Evolutionary conservation across 2,329 filamentous ascomycete genomes (phyloP), one percentile per base, ranked within the genome.

Genomic region (Hymenoscyphus fructigenus): DNA sequence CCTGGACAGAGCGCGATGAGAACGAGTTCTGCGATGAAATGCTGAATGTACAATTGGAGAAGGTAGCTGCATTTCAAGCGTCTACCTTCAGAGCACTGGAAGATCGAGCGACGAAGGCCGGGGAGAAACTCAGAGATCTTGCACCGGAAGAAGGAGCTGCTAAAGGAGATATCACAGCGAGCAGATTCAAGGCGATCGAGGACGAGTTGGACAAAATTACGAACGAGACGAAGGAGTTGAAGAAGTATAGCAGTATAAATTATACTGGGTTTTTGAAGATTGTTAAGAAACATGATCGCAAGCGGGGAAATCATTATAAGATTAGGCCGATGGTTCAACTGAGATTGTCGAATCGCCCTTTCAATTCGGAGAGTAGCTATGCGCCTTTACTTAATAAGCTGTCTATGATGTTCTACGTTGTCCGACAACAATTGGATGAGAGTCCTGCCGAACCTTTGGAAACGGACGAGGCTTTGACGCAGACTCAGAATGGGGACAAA

Each of bases 231-330:
- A 94, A 90, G 76, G 91, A 96, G 81, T 85, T 99, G 71, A 95
- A 97, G 79, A 95, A 92, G 78, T 99, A 95, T 80, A 95, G 92
- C 78, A 91, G 90, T 69, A 89, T 97, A 81, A 99, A 99, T 81
- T 99, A 97, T 79, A 97, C 95, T 5, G 95, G 93, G 58, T 97
- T 98, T 79, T 85, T 97, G 75, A 99, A 99, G 83, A 96, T 96
- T 58, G 93, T 93, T 64, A 99, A 99, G 87, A 99, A 99, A 81
- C 95, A 99, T 79, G 95, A 99, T 79, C 91, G 95, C 70, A 96
- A 94, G 80, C 86, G 94, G 70, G 93, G 93, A 63, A 85, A 88
- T 70, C 85, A 88, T 61, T 98, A 98, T 82, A 92, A 90, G 76
- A 91, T 98, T 71, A 88, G 92, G 28, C 93, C 95, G 32, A 88